Base-by-base conservation (phyloP, 1,139 yeast genomes). In the Magnusiomyces suaveolens region DNA sequence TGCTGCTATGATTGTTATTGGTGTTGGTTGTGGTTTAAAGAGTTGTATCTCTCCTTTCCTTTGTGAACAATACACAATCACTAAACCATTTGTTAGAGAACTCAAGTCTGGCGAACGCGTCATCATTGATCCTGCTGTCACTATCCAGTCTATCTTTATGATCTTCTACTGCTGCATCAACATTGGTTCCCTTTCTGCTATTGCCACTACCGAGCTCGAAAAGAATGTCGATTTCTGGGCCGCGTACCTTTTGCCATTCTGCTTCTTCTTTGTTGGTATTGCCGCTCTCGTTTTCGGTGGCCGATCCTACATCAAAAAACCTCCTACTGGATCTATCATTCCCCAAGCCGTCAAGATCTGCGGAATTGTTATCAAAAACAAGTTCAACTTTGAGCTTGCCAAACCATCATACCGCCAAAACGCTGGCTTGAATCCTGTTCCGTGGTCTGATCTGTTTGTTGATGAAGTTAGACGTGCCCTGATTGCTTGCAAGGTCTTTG, bases 11-110 rank as follows among this genome's bases (percentile, higher is more conserved):
- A 72, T 86, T 57, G 69, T 83, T 54, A 80, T 86, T 65, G 92
- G 94, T 64, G 62, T 84, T 49, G 94, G 88, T 56, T 94, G 95
- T 65, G 83, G 89, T 66, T 86, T 87, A 68, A 87, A 87, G 69
- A 76, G 92, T 46, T 85, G 86, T 63, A 83, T 86, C 50, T 76
- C 87, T 29, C 94, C 94, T 38, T 75, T 85, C 66, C 79, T 87
- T 67, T 89, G 89, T 54, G 94, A 86, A 66, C 95, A 87, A 72
- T 76, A 77, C 64, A 74, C 77, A 50, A 76, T 78, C 63, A 72
- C 79, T 47, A 75, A 76, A 60, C 84, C 82, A 56, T 80, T 77
- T 56, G 81, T 87, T 53, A 78, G 76, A 65, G 79, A 77, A 2
- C 72, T 78, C 53, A 80, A 81, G 60, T 66, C 73, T 47, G 95